Conservation (phyloP, 2,329 filamentous ascomycete species). For the Fusarium brevicatenulatum region DNA sequence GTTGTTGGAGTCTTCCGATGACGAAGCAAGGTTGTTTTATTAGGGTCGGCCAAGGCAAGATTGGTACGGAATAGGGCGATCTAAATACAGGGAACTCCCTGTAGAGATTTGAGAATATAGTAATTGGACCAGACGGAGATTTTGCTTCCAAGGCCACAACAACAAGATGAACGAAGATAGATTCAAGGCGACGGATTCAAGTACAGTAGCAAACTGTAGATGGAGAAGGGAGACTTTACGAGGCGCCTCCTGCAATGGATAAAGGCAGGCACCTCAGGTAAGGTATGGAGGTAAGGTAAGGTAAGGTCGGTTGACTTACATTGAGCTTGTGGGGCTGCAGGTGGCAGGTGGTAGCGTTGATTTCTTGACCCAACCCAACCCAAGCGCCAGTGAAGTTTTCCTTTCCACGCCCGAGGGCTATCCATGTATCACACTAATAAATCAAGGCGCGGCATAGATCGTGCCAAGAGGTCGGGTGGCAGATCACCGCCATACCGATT, state of each 20-base stretch:
- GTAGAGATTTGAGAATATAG: background rate
- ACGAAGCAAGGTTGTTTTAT: constrained; percentile 11
- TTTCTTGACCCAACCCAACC: background rate
- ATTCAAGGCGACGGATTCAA: background rate
- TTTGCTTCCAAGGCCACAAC: background rate
- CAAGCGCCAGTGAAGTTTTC: constrained; percentile 1
- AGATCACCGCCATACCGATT: constrained; percentile 10
- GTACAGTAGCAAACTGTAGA: constrained; percentile 1
- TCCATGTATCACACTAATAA: background rate
- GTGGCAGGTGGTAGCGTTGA: background rate
- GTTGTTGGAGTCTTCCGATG: background rate
- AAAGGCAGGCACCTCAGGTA: background rate
- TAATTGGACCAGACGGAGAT: background rate
- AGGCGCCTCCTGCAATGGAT: constrained; percentile 4
- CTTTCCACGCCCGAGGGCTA: background rate
- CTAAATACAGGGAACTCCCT: constrained; percentile 1
- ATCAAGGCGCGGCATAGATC: constrained; percentile 10
- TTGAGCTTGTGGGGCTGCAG: constrained; percentile 21
- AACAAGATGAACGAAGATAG: background rate
- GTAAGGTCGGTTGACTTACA: constrained; percentile 1
- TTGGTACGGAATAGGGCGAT: background rate
- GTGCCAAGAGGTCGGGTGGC: constrained; percentile 30
- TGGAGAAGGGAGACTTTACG: constrained; percentile 29
- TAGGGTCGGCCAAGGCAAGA: background rate
- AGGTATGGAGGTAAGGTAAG: background rate